phyloP scores from a whole-genome alignment of 352 stramenopile genomes.

The Phytophthora foliorum region DNA sequence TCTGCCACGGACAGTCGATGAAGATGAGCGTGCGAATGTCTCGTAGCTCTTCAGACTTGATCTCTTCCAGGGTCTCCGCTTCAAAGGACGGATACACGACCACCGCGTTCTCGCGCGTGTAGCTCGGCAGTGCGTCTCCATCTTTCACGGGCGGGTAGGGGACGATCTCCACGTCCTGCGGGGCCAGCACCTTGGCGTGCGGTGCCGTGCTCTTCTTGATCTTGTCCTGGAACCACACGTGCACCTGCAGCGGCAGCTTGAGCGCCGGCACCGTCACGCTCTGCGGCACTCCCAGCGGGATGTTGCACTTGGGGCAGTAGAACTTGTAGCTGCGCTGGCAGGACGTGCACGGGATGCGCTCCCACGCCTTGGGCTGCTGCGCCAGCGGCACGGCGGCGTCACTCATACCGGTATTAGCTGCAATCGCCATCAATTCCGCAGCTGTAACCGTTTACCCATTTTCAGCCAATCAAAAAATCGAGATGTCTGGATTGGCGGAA shows the following conservation, averaged over 20 bases:
- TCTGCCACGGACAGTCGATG: slow-evolving; percentile 91
- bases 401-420: no score
- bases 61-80: slow-evolving; percentile 69
- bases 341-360: slow-evolving; percentile 59
- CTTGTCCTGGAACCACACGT: slow-evolving; percentile 92
- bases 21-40: slow-evolving; percentile 81
- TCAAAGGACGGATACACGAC: slow-evolving; percentile 87
- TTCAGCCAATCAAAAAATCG: background rate
- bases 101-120: slow-evolving; percentile 69
- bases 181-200: slow-evolving; percentile 85
- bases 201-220: slow-evolving; percentile 91
- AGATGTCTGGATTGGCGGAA: slow-evolving; percentile 9
- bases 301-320: slow-evolving; percentile 82
- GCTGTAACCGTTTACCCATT: background rate
- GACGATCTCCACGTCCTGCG: slow-evolving; percentile 78
- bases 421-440: background rate
- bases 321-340: slow-evolving; percentile 91
- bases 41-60: slow-evolving; percentile 65
- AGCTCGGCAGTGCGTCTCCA: slow-evolving; percentile 38
- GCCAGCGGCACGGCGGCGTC: background rate
- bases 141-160: slow-evolving; percentile 50
- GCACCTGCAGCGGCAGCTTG: slow-evolving; percentile 74
- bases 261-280: slow-evolving; percentile 61
- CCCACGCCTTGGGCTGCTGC: slow-evolving; percentile 49
- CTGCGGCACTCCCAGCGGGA: slow-evolving; percentile 67